A percentile compares a stretch with the other conserved stretches of the same genome.
Evolutionary conservation across 371 early-diverging fungal species (phyloP).

Genomic region (Mortierella sp.): DNA sequence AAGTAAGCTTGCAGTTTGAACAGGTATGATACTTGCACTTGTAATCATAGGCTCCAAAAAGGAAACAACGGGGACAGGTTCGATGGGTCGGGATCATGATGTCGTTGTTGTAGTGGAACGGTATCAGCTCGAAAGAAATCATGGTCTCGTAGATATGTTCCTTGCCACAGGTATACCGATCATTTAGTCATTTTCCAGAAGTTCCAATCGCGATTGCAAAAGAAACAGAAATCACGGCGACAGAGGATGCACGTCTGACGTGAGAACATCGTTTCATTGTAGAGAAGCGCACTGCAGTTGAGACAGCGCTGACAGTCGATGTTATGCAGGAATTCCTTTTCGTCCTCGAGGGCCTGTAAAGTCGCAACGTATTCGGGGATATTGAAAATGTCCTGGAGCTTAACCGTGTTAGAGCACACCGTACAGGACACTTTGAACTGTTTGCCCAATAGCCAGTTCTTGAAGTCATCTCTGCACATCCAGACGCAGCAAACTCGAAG

Average conservation of each 20-base stretch:
- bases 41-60: slow-evolving; percentile 21
- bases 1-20: slow-evolving; percentile 11
- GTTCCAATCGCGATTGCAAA: slow-evolving; percentile 29
- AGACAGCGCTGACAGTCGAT: slow-evolving; percentile 31
- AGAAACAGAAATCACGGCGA: slow-evolving; percentile 22
- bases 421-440: slow-evolving; percentile 22
- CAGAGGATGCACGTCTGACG: slow-evolving; percentile 16
- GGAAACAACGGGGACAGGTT: slow-evolving; percentile 27
- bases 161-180: slow-evolving; percentile 23
- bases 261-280: slow-evolving; percentile 26
- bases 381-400: slow-evolving; percentile 25
- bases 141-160: slow-evolving; percentile 27
- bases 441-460: slow-evolving; percentile 20
- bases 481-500: slow-evolving; percentile 19
- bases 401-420: slow-evolving; percentile 14
- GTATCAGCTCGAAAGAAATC: slow-evolving; percentile 18
- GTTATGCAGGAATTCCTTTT: slow-evolving; percentile 11
- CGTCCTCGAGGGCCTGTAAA: slow-evolving; percentile 22
- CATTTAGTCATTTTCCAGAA: slow-evolving; percentile 6
- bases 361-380: slow-evolving; percentile 22
- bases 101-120: slow-evolving; percentile 11
- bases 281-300: slow-evolving; percentile 15
- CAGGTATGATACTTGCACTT: slow-evolving; percentile 38
- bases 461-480: slow-evolving; percentile 25
- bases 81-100: slow-evolving; percentile 23